Evolutionary conservation across 202 grass and related monocot species (phyloP), one percentile per base, ranked within the genome.

Genomic region (Miscanthus sacchariflorus): DNA sequence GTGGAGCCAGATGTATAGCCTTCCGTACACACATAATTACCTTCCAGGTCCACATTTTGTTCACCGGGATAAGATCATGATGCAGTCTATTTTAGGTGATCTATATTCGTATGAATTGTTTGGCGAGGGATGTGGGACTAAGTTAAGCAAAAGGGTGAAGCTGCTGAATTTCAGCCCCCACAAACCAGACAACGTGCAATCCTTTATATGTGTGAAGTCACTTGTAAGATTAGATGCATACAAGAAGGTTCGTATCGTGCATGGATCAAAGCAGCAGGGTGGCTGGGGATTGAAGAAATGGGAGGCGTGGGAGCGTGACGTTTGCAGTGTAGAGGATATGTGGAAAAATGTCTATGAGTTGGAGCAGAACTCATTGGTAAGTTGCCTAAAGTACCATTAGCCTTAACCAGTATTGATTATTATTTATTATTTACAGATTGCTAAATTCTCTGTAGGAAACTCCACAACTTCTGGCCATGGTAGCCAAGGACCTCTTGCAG

Each of bases 211-310:
- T 61, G 82, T 85, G 45, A 89, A 81, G 39, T 87, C 77, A 49
- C 77, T 87, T 12, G 85, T 87, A 66, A 30, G 30, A 14, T 82
- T 90, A 59, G 84, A 78, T 64, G 64, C 12, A 12, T 90, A 86
- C 79, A 86, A 71, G 40, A 81, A 85, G 40, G 78, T 40, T 72
- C 42, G 15, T 28, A 72, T 86, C 18, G 54, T 84, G n/a, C 68
- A 25, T 74, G 70, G 15, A 71, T 33, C 76, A 1, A 89, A 74
- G 19, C 68, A 14, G 27, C 17, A 5, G 56, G 75, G 76, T 27
- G 88, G 78, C 28, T 86, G 84, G 83, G n/a, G 61, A 70, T 78
- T 86, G 78, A 86, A 89, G 70, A 85, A 81, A 63, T 82, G 77
- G 72, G 49, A 90, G 50, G 10, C 17, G 12, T 90, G 83, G 88